Evolutionary conservation across 2,329 filamentous ascomycete genomes (phyloP).

Genomic region (Plenodomus lindquistii): DNA sequence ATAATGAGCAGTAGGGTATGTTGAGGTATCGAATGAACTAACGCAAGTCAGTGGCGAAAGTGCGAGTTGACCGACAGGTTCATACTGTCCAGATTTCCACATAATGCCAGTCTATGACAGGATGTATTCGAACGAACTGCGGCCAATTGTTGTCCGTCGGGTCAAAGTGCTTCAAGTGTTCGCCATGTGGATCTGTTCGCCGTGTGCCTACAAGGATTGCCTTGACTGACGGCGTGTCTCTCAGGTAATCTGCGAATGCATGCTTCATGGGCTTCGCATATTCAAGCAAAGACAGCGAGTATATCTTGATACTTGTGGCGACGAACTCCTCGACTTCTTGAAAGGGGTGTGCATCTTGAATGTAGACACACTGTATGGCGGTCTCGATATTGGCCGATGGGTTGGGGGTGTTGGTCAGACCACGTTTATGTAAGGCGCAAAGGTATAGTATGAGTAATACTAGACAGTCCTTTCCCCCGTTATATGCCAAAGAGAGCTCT

Average conservation of each 20-base stretch:
- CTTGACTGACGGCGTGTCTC: slow-evolving; percentile 64
- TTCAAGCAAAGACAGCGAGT: slow-evolving; percentile 75
- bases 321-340: slow-evolving; percentile 86
- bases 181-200: slow-evolving; percentile 89
- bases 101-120: slow-evolving; percentile 97
- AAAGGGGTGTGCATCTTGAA: slow-evolving; percentile 83
- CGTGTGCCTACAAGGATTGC: slow-evolving; percentile 88
- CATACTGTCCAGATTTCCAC: slow-evolving; percentile 90
- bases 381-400: slow-evolving; percentile 34
- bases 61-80: slow-evolving; percentile 13
- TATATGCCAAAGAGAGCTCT: slow-evolving; percentile 89
- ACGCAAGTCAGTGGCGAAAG: slow-evolving; percentile 2
- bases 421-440: slow-evolving; percentile 57
- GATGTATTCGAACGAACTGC: slow-evolving; percentile 87
- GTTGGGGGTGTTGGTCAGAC: slow-evolving; percentile 25
- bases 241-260: slow-evolving; percentile 77
- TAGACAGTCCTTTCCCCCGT: slow-evolving; percentile 96
- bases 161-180: slow-evolving; percentile 78
- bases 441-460: slow-evolving; percentile 89
- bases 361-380: slow-evolving; percentile 80
- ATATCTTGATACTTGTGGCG: slow-evolving; percentile 63
- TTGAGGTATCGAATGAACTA: slow-evolving; percentile 79
- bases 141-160: slow-evolving; percentile 90
- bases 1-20: slow-evolving; percentile 83
- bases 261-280: slow-evolving; percentile 80